These are phyloP conservation scores for Pseudopithomyces maydicus DNA, from an alignment of 2,329 filamentous ascomycete genomes.

Conservation along the genomic window DNA sequence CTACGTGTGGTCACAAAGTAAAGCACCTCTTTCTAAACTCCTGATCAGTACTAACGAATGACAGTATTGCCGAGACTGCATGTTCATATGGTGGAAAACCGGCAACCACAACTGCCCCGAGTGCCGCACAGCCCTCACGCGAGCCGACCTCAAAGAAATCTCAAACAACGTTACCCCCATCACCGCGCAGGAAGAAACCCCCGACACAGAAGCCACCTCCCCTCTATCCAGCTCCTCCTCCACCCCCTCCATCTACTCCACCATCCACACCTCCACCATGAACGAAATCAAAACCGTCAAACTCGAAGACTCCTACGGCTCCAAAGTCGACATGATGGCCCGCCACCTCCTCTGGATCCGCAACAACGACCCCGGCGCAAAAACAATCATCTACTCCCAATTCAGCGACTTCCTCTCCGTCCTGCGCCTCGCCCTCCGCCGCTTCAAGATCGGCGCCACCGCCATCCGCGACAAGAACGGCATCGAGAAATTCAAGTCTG, in stretches of 20 bases:
- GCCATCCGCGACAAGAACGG: constrained; percentile 72
- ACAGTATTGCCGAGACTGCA: constrained; percentile 88
- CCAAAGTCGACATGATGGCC: constrained; percentile 78
- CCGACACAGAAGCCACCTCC: constrained; percentile 14
- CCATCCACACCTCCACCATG: constrained; percentile 73
- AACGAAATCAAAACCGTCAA: constrained; percentile 83
- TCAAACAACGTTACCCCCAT: constrained; percentile 76
- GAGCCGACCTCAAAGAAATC: constrained; percentile 77
- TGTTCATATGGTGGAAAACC: constrained; percentile 75
- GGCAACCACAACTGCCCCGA: constrained; percentile 76
- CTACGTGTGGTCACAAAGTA: constrained; percentile 76
- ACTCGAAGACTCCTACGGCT: constrained; percentile 76
- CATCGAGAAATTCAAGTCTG: constrained; percentile 75
- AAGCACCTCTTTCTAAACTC: neutral
- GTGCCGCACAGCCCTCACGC: constrained; percentile 70
- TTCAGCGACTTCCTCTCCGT: constrained; percentile 81
- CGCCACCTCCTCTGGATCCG: constrained; percentile 85
- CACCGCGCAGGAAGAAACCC: constrained; percentile 63
- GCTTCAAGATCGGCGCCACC: constrained; percentile 74
- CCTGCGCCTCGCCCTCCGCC: constrained; percentile 70
- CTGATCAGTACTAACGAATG: neutral
- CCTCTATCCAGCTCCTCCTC: constrained; percentile 32
- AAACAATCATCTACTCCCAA: constrained; percentile 94
- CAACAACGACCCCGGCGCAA: constrained; percentile 80
- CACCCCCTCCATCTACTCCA: constrained; percentile 71